Percentiles rank a stretch among this genome's conserved stretches.
These are phyloP conservation scores for Bondarzewia mesenterica DNA, from an alignment of 1,284 basidiomycete genomes.

Conservation along the genomic window DNA sequence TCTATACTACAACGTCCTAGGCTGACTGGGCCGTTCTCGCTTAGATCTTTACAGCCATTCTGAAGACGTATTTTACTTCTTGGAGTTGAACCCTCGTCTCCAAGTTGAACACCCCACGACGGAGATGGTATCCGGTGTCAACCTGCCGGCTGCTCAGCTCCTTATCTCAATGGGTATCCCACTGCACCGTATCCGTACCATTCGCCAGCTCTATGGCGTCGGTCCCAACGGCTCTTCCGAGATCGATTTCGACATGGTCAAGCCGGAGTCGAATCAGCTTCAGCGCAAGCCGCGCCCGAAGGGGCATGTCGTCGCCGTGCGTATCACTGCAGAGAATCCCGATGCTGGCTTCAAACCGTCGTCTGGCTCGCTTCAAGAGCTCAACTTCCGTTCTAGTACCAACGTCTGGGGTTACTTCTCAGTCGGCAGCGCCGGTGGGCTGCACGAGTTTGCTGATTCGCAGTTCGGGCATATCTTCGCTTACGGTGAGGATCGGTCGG, in stretches of 20 bases:
- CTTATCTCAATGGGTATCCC: conserved; percentile 99
- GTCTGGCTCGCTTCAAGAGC: conserved; percentile 92
- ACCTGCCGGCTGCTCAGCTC: conserved; percentile 95
- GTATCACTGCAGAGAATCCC: conserved; percentile 99
- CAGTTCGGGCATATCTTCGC: conserved; percentile 99
- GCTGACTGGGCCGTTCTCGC: conserved; percentile 8
- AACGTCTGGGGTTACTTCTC: conserved; percentile 99
- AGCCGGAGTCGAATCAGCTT: conserved; percentile 78
- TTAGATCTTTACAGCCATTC: conserved; percentile 91
- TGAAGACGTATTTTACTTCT: conserved; percentile 93
- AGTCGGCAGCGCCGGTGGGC: conserved; percentile 88
- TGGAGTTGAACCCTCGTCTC: conserved; percentile 98
- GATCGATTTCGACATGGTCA: conserved; percentile 95
- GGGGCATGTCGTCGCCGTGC: conserved; percentile 98
- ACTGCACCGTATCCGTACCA: conserved; percentile 92
- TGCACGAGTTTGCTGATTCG: conserved; percentile 98
- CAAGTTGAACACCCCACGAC: conserved; percentile 99
- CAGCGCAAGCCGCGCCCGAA: conserved; percentile 96
- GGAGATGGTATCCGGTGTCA: conserved; percentile 99
- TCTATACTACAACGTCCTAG: too few relatives aligned
- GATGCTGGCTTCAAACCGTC: conserved; percentile 99
- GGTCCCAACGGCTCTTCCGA: conserved; percentile 81
- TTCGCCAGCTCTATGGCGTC: conserved; percentile 93
- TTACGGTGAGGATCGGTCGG: conserved; percentile 93
- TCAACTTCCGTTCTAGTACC: conserved; percentile 98